Conservation (phyloP, 805 yeast genomes). For the Candida boidinii region DNA sequence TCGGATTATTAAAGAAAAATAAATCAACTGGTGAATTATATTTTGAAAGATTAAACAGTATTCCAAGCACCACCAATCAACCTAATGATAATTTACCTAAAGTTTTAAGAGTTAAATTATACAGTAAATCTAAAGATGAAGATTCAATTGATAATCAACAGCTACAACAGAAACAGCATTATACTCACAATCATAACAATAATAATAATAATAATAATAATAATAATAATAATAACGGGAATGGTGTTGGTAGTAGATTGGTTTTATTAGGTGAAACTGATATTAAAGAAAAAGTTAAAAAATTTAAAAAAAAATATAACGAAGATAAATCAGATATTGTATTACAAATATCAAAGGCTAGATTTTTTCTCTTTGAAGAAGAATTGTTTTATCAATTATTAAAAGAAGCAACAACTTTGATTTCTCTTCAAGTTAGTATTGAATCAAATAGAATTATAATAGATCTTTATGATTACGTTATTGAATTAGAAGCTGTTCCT, state of each 20-base stretch:
- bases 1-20: slow-evolving; percentile 58
- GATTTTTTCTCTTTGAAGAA: slow-evolving; percentile 77
- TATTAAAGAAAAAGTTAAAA: slow-evolving; percentile 16
- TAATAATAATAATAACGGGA: neutral
- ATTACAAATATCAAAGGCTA: slow-evolving; percentile 55
- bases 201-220: too few species aligned
- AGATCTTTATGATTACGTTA: slow-evolving; percentile 53
- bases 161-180: too few species aligned
- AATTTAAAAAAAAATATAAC: slow-evolving; percentile 4
- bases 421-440: slow-evolving; percentile 60
- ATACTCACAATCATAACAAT: too few species aligned
- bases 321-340: slow-evolving; percentile 22
- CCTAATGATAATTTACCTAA: slow-evolving; percentile 30
- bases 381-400: slow-evolving; percentile 74
- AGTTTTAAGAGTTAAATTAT: slow-evolving; percentile 51
- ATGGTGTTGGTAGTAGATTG: too few species aligned
- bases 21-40: slow-evolving; percentile 32
- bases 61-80: slow-evolving; percentile 24
- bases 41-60: slow-evolving; percentile 23
- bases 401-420: slow-evolving; percentile 64
- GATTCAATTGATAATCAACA: too few species aligned
- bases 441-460: slow-evolving; percentile 57
- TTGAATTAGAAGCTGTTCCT: slow-evolving; percentile 63
- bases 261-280: slow-evolving; percentile 51
- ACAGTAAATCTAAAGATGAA: slow-evolving; percentile 8